Evolutionary conservation across 306 rosid species (phyloP).

Genomic region (Rosa multiflora): DNA sequence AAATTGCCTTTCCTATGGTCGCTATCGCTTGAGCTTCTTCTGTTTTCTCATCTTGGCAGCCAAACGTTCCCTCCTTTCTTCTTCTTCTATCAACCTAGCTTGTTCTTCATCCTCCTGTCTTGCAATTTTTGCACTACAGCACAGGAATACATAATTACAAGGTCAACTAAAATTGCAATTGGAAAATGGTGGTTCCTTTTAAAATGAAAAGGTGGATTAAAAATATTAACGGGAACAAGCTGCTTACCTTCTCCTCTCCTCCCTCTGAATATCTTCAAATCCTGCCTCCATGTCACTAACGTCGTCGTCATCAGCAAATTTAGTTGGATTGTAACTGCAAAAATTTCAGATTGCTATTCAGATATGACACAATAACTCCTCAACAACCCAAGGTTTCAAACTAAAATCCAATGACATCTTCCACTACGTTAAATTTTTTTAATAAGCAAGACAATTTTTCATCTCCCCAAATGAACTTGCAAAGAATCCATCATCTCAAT

Average conservation of each 20-base stretch:
- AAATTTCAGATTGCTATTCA: conserved; percentile 2
- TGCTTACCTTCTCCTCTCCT: conserved; percentile 70
- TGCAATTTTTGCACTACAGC: conserved; percentile 47
- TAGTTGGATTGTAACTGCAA: conserved; percentile 65
- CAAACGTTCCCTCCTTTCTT: conserved; percentile 46
- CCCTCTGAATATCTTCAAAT: conserved; percentile 68
- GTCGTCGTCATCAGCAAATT: conserved; percentile 43
- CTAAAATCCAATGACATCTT: not conserved
- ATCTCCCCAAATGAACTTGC: not conserved
- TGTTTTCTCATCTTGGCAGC: conserved; percentile 33
- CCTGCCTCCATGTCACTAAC: conserved; percentile 77
- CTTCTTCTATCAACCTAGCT: conserved; percentile 46
- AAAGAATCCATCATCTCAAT: not conserved
- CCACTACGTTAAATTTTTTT: not conserved
- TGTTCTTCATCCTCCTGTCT: conserved; percentile 69
- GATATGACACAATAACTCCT: not conserved
- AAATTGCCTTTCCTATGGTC: conserved; percentile 16
- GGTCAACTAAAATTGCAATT: not conserved
- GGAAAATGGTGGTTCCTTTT: not conserved
- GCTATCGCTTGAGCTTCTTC: not conserved
- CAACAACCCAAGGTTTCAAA: not conserved
- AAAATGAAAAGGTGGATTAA: not conserved
- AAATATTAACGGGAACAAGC: conserved; percentile 10
- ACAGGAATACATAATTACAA: not conserved
- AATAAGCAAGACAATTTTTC: not conserved